phyloP scores from a whole-genome alignment of 2,329 filamentous ascomycete species.

The Xylaria digitata region DNA sequence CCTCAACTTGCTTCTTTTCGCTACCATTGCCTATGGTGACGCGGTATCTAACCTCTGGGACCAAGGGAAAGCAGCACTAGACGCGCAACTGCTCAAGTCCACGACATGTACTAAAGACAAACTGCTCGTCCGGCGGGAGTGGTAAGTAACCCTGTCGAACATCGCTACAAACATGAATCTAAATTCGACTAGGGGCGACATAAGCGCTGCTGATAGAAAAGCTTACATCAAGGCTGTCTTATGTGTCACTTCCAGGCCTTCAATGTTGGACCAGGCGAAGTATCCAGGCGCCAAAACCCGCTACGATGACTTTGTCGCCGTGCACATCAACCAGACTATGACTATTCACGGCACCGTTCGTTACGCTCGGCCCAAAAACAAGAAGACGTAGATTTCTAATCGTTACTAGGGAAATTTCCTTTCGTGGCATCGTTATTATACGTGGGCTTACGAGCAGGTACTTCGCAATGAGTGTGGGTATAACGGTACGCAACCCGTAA shows the following conservation, averaged over 20 bases:
- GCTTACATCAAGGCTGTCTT: constrained; percentile 46
- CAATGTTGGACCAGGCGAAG: constrained; percentile 40
- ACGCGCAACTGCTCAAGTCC: constrained; percentile 42
- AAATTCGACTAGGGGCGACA: constrained; percentile 31
- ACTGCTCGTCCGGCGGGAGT: constrained; percentile 43
- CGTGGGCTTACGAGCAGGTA: constrained; percentile 45
- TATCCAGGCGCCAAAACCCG: constrained; percentile 46
- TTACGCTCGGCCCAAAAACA: neutral
- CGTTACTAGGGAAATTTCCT: constrained; percentile 40
- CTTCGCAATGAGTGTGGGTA: constrained; percentile 49
- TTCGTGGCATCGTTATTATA: constrained; percentile 48
- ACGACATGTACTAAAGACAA: constrained; percentile 43
- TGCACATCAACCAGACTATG: constrained; percentile 48
- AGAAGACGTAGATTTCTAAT: constrained; percentile 4
- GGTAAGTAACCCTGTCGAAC: constrained; percentile 32
- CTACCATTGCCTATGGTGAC: constrained; percentile 37
- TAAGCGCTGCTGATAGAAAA: constrained; percentile 35
- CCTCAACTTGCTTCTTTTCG: constrained; percentile 26
- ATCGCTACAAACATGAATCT: neutral
- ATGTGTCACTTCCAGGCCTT: constrained; percentile 43
- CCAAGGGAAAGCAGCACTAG: constrained; percentile 41
- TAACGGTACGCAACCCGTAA: constrained; percentile 44
- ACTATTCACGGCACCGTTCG: constrained; percentile 45
- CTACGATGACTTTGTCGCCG: constrained; percentile 51
- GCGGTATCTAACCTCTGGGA: constrained; percentile 44